Evolutionary conservation across 2,329 filamentous ascomycete species (phyloP).

Genomic region (Aspergillus sergii): DNA sequence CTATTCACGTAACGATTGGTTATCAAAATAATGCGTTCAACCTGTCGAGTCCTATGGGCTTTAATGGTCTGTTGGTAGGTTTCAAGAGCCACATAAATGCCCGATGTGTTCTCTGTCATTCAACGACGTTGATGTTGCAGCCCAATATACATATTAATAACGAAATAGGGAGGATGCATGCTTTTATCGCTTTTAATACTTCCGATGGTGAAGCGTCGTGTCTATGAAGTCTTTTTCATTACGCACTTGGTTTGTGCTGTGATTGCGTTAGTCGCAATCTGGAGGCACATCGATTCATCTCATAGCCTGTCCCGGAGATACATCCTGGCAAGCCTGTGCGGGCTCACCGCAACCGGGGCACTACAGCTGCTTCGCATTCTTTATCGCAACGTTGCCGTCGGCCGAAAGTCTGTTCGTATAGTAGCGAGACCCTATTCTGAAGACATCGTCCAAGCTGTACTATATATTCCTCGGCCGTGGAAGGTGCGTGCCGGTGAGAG

Average conservation of each 20-base stretch:
- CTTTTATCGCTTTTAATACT: constrained; percentile 6
- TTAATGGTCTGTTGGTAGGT: background rate
- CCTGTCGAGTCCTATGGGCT: background rate
- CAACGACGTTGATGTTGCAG: too few species aligned
- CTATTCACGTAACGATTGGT: constrained; percentile 1
- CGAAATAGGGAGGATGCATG: background rate
- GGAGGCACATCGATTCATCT: background rate
- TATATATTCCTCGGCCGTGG: constrained; percentile 18
- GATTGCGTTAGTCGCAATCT: background rate
- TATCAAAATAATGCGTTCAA: background rate
- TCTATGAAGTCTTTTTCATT: constrained; percentile 6
- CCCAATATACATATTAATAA: background rate
- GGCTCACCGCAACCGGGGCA: background rate
- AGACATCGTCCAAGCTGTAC: constrained; percentile 13
- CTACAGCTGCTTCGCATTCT: constrained; percentile 4
- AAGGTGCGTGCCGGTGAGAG: constrained; percentile 23
- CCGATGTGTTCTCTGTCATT: too few species aligned
- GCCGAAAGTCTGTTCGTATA: constrained; percentile 6
- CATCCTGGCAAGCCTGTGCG: background rate
- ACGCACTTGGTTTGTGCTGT: background rate
- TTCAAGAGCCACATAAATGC: too few species aligned
- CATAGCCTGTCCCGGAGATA: background rate
- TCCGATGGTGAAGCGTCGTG: background rate
- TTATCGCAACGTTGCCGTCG: constrained; percentile 16
- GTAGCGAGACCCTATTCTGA: constrained; percentile 1